Base-by-base conservation (phyloP, 2,329 filamentous ascomycete genomes). In the Fusarium circinatum region DNA sequence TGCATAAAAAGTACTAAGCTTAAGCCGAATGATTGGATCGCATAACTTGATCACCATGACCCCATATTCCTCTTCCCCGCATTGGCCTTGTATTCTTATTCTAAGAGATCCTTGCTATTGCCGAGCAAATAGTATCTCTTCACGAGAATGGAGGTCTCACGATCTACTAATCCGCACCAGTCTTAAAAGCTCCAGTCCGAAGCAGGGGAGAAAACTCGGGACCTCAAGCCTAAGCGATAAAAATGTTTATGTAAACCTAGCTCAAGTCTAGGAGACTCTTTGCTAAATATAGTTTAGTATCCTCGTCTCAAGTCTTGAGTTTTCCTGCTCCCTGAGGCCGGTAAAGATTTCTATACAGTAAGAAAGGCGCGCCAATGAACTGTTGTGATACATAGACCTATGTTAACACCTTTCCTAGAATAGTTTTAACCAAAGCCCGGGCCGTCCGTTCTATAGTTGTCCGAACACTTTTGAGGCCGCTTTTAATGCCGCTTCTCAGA, bases 261-360 rank as follows among this genome's bases (percentile, higher is more conserved):
- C 32, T 8, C 3, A 17, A 34, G 8, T 34, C 8, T 15, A 8
- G 3, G 32, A 34, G 8, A 1, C 14, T 15, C 32, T 15, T 34
- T 34, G 14, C 32, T 34, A 8, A 15, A 34, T 34, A 8, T 8
- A 34, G 3, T 34, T 34, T 17, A 8, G 32, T 1, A 34, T 34
- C 14, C 8, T 7, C 14, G 8, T 34, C 32, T 34, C 14, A 17
- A 15, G 32, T 34, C 32, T 15, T 17, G 15, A 34, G 14, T 17
- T 15, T 34, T 34, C 32, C 8, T 34, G 3, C 32, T 34, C 32
- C 7, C 7, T 34, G 3, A 15, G 7, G 3, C 32, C 14, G 1
- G 7, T 4, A 34, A 34, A 34, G 8, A 8, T 8, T 1, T 34
- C 3, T 34, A 17, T 1, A 0, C 7, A 15, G 32, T 34, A 14